Evolutionary conservation across 768 basidiomycete genomes (phyloP), one percentile per base, ranked within the genome.

Genomic region (Lepiota subincarnata): DNA sequence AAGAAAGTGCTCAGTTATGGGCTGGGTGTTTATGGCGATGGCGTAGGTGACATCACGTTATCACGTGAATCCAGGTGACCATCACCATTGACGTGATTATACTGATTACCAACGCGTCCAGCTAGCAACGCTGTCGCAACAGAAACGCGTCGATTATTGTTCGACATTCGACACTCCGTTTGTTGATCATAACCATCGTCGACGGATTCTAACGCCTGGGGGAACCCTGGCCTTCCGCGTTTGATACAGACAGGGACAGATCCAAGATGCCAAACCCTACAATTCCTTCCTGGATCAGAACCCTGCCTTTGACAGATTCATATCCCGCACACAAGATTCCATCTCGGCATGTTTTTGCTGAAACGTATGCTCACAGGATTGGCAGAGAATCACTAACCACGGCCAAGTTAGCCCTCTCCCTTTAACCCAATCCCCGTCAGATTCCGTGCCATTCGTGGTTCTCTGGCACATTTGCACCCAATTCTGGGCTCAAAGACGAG

Each of bases 301-400:
- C 18, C 19, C 45, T 34, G 31, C 20, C 31, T 18, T 44, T 44
- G 42, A 45, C 42, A 18, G 31, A 8, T 37, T 37, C 13, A 37
- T 35, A 46, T 47, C 10, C 26, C 34, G 36, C 22, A 35, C 50
- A 7, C 22, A 18, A 24, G 35, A 43, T 16, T 12, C 42, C 31
- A 45, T 52, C 50, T 36, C 50, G 45, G 38, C 53, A 40, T 54
- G 14, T 12, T 13, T 39, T 35, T 35, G 16, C 18, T 39, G 14
- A 16, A 19, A 22, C 16, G 36, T 24, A 16, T 35, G 19, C 40
- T 31, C 49, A 42, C 39, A 11, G 39, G 39, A 42, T 41, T 44
- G 50, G 24, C 42, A 44, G 36, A 26, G 31, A 7, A 31, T 31
- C 6, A 7, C 8, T 31, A 7, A 7, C 7, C 31, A 31, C 10